Evolutionary conservation across 768 basidiomycete genomes (phyloP), one percentile per base, ranked within the genome.

Genomic region (Xanthoconium stramineum): DNA sequence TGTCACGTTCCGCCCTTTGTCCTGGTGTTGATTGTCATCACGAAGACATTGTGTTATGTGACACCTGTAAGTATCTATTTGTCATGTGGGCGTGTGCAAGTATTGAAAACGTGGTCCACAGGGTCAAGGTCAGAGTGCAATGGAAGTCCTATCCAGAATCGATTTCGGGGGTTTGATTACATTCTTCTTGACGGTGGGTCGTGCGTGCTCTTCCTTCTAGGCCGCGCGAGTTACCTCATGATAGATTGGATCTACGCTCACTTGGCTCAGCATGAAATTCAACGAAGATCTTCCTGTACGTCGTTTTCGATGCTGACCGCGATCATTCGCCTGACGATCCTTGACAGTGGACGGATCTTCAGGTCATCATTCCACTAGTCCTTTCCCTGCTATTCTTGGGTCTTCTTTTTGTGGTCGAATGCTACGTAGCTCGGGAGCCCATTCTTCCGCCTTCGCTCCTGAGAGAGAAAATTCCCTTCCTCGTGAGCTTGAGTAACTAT

Each of bases 211-310:
- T 44, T 9, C 3, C 24, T 30, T 14, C 5, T 5, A 20, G 13
- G 2, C 2, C 7, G 30, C 13, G 6, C 39, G 29, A 14, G 28
- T 45, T 24, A 57, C 20, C 14, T 39, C 8, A 10, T 12, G 14
- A 24, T 57, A 62, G 61, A 44, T 61, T 20, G 61, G 55, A 45
- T 58, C 46, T 11, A 48, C 49, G 2, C 56, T 61, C 8, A 42
- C 40, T 6, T 61, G 54, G 50, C 59, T 61, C 15, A 61, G 60
- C 36, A 53, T 7, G 35, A 62, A 62, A 49, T 62, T 53, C 33
- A 62, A 62, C 1, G 60, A 57, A 19, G 52, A 62, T 37, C 32
- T 61, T 19, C 53, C 46, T n/a, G 60, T 61, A 11, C 17, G 60
- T 45, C 37, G 2, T 19, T 19, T 32, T n/a, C 7, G 7, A 12